Conservation (phyloP, 2,329 filamentous ascomycete genomes). For the Aspergillus uvarum region DNA sequence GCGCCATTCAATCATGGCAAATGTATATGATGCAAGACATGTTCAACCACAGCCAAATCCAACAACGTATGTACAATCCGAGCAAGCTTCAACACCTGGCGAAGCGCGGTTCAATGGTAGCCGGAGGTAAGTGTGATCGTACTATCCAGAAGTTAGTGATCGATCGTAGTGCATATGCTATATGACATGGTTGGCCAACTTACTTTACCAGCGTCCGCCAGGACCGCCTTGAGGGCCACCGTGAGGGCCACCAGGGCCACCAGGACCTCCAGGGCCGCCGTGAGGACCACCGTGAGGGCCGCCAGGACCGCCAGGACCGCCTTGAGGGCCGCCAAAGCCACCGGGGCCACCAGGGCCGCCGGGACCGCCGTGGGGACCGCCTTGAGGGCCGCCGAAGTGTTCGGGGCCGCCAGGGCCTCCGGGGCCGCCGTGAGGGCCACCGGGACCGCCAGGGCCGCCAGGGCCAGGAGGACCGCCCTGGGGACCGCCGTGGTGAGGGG, state of each 20-base stretch:
- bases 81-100: not conserved
- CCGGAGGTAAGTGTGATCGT: not conserved
- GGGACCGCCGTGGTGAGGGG: conserved; percentile 1
- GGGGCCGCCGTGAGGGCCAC: not conserved
- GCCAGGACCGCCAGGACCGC: not conserved
- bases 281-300: conserved; percentile 1
- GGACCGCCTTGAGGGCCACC: not conserved
- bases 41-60: not conserved
- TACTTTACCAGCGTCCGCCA: not conserved
- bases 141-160: not conserved
- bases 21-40: not conserved
- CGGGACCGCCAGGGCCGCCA: not conserved
- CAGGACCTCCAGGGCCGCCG: not conserved
- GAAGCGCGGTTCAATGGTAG: not conserved
- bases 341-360: not conserved
- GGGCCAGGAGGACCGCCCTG: not conserved
- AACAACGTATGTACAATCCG: not conserved
- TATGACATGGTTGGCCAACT: not conserved
- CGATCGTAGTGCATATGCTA: not conserved
- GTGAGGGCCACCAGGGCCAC: not conserved
- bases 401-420: not conserved
- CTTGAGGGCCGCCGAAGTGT: not conserved
- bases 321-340: not conserved
- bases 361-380: not conserved
- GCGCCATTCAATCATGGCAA: not conserved